Conservation (phyloP, 2,329 filamentous ascomycete genomes). For the Monilinia aucupariae region DNA sequence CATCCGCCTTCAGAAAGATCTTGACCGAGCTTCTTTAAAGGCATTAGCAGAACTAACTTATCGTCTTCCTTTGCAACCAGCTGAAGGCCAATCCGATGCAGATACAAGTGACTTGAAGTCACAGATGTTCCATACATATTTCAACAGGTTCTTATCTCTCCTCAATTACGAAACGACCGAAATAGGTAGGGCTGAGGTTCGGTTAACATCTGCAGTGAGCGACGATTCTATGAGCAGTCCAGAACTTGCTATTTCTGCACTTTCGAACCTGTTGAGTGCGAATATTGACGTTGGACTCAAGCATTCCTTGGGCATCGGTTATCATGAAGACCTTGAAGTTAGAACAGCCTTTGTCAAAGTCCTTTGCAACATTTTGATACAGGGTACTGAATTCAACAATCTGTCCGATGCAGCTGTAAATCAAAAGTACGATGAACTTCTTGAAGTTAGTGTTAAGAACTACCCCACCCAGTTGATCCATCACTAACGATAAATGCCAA, state of each 20-base stretch:
- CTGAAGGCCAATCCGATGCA: constrained; percentile 59
- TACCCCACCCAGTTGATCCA: constrained; percentile 12
- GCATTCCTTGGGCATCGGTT: constrained; percentile 64
- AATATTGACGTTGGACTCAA: constrained; percentile 69
- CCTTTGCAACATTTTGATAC: constrained; percentile 64
- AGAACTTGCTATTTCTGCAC: constrained; percentile 60
- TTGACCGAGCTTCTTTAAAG: constrained; percentile 60
- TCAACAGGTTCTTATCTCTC: constrained; percentile 62
- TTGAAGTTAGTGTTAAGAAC: constrained; percentile 43
- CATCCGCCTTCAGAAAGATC: constrained; percentile 54
- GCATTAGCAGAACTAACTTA: constrained; percentile 62
- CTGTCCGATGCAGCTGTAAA: constrained; percentile 61
- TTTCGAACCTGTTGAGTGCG: constrained; percentile 64
- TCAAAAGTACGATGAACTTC: constrained; percentile 62
- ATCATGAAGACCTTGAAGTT: constrained; percentile 65
- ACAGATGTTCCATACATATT: constrained; percentile 67
- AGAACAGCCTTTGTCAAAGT: constrained; percentile 66
- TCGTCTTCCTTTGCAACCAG: constrained; percentile 59
- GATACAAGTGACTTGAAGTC: constrained; percentile 64
- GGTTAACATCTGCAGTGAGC: constrained; percentile 38
- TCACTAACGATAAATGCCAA: constrained; percentile 17
- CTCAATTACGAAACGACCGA: constrained; percentile 53
- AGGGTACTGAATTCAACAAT: constrained; percentile 66
- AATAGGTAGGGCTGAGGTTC: constrained; percentile 40
- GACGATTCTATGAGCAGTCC: constrained; percentile 53